Evolutionary conservation across 108 stramenopile genomes (phyloP), one percentile per base, ranked within the genome.

Genomic region (Discostella stelligeroides): DNA sequence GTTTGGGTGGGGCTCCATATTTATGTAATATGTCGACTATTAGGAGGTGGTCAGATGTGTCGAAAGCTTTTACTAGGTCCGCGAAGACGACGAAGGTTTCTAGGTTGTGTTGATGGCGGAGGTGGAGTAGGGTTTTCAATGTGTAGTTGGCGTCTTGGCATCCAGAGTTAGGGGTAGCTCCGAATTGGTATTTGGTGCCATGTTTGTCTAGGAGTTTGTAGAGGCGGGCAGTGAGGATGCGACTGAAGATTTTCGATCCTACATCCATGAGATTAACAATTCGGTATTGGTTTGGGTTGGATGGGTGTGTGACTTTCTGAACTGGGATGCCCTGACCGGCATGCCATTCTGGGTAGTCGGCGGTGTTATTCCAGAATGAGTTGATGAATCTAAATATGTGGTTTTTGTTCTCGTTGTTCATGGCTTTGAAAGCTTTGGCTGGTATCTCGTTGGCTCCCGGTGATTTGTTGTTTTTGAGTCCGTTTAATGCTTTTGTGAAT

Each of bases 31-130:
- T 20, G 4, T 55, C 28, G 11, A 59, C 6, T 13, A 65, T 38
- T 0, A 73, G 47, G 7, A 4, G 53, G 29, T 61, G 72, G 40
- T 66, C 41, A 15, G 39, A 50, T 21, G 72, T 61, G 54, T 73
- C 72, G 15, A 40, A 65, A 7, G 72, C 72, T 63, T 72, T 72
- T 0, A 72, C 63, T 1, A 72, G 42, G 15, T 63, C 71, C 12
- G 55, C 53, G 42, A 66, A 73, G 3, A 24, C 48, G 6, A 62
- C n/a, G n/a, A n/a, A n/a, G n/a, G n/a, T n/a, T n/a, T n/a, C n/a
- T n/a, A n/a, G n/a, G n/a, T n/a, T n/a, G n/a, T n/a, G n/a, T 47
- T 51, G 17, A 18, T 1, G 51, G 7, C 18, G 46, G 11, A 53
- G n/a, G 62, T 50, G 48, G 9, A 63, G 61, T 0, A 63, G 42